A percentile compares a stretch with the other conserved stretches of the same genome.
phyloP scores from a whole-genome alignment of 345 rosid genomes.

The Crucihimalaya himalaica region DNA sequence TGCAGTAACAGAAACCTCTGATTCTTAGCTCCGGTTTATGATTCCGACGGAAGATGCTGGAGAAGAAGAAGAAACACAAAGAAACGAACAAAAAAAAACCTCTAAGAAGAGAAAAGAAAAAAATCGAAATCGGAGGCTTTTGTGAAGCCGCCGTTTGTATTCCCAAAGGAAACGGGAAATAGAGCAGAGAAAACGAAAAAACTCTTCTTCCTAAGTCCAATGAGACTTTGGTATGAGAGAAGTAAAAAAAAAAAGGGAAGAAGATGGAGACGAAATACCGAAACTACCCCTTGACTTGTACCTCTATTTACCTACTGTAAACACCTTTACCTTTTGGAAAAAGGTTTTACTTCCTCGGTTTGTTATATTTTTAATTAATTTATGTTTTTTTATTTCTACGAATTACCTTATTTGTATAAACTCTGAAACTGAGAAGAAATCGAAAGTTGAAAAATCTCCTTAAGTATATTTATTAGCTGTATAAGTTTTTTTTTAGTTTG shows the following conservation, averaged over 20 bases:
- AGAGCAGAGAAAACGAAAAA: conserved; percentile 18
- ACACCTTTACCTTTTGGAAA: not conserved
- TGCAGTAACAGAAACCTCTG: not conserved
- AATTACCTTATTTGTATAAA: conserved; percentile 23
- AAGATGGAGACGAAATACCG: not conserved
- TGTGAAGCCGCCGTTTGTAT: conserved; percentile 39
- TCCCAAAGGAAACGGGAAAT: conserved; percentile 21
- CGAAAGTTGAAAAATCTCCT: not conserved
- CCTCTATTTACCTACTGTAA: not conserved
- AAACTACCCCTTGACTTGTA: conserved; percentile 22
- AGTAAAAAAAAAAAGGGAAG: not conserved
- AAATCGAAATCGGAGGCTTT: conserved; percentile 35
- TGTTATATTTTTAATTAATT: not conserved
- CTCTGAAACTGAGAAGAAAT: conserved; percentile 4
- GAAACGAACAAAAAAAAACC: not conserved
- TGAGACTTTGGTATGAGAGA: conserved; percentile 18
- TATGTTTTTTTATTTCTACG: not conserved
- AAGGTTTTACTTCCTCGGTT: not conserved
- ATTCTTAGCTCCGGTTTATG: not conserved
- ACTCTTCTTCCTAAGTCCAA: conserved; percentile 12
- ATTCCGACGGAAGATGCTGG: not conserved
- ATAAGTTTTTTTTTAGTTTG: not conserved
- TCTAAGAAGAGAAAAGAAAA: not conserved
- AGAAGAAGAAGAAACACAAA: not conserved
- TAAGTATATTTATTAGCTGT: conserved; percentile 18